Evolutionary conservation across 2,329 filamentous ascomycete genomes (phyloP).

Genomic region (Aspergillus pseudonomiae): DNA sequence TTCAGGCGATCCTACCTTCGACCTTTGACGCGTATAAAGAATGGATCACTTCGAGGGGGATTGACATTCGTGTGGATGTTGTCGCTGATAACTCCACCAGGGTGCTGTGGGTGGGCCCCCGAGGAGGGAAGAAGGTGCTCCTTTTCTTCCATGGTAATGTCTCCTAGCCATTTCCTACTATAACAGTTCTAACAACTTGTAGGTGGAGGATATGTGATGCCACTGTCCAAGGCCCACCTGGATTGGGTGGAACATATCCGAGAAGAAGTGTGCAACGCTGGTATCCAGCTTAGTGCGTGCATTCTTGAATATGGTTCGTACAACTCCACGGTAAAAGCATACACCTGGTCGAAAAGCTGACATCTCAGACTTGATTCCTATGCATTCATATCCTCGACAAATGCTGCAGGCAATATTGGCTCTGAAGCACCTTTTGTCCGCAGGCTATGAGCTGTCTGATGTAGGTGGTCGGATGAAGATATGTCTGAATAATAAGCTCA

Average conservation of each 20-base stretch:
- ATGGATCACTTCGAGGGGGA: constrained; percentile 13
- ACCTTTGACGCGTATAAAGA: constrained; percentile 21
- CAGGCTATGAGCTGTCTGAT: constrained; percentile 17
- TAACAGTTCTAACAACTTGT: too few relatives aligned
- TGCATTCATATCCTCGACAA: constrained; percentile 22
- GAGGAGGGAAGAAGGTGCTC: constrained; percentile 17
- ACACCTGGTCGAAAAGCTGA: neutral
- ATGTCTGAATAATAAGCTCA: neutral
- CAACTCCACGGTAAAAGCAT: neutral
- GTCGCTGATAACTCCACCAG: constrained; percentile 15
- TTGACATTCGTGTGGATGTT: constrained; percentile 1
- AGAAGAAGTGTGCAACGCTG: constrained; percentile 1
- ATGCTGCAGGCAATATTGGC: constrained; percentile 23
- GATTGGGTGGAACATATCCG: constrained; percentile 25
- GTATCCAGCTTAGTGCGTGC: too few relatives aligned
- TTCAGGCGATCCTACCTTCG: constrained; percentile 24
- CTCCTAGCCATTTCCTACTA: too few relatives aligned
- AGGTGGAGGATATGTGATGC: constrained; percentile 30
- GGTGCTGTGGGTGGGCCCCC: constrained; percentile 23
- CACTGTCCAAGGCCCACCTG: constrained; percentile 24
- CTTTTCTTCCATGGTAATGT: constrained; percentile 27
- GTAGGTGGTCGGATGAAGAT: constrained; percentile 5
- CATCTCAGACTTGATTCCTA: constrained; percentile 11
- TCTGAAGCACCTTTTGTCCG: constrained; percentile 19
- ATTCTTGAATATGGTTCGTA: too few relatives aligned